A percentile compares a stretch with the other conserved stretches of the same genome.
These are phyloP conservation scores for Penicillium sp. DNA, from an alignment of 2,329 filamentous ascomycete species.

Conservation along the genomic window DNA sequence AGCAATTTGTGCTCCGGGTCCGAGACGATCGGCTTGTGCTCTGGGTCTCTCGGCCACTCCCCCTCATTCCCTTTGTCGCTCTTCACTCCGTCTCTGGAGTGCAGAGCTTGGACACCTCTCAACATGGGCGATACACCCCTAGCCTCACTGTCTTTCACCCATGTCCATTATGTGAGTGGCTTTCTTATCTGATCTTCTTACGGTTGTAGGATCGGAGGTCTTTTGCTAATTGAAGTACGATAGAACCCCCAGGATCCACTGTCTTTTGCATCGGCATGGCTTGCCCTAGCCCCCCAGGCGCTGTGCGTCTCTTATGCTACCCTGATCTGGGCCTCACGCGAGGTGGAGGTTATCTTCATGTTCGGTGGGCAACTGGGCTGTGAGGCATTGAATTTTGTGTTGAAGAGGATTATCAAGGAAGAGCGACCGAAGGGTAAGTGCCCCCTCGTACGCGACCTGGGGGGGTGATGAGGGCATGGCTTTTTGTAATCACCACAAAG, in stretches of 20 bases:
- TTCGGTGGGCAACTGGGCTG: conserved; percentile 87
- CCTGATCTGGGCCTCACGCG: conserved; percentile 82
- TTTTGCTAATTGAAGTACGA: not conserved
- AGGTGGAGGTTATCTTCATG: conserved; percentile 82
- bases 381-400: conserved; percentile 79
- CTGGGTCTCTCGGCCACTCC: not conserved
- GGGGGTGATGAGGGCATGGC: not conserved
- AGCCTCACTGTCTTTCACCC: conserved; percentile 86
- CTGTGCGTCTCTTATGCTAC: conserved; percentile 86
- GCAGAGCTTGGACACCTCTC: not conserved
- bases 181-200: too few relatives aligned
- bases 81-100: not conserved
- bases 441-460: not conserved
- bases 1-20: too few relatives aligned
- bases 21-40: too few relatives aligned
- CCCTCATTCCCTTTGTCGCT: not conserved
- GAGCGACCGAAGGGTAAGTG: conserved; percentile 71
- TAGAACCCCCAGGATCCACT: conserved; percentile 80
- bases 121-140: conserved; percentile 49
- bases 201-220: too few relatives aligned
- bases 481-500: not conserved
- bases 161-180: conserved; percentile 81
- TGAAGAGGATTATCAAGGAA: conserved; percentile 90
- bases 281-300: conserved; percentile 87
- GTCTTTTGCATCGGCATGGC: conserved; percentile 85